Base-by-base conservation (phyloP, 306 rosid species). In the Luffa aegyptiaca region DNA sequence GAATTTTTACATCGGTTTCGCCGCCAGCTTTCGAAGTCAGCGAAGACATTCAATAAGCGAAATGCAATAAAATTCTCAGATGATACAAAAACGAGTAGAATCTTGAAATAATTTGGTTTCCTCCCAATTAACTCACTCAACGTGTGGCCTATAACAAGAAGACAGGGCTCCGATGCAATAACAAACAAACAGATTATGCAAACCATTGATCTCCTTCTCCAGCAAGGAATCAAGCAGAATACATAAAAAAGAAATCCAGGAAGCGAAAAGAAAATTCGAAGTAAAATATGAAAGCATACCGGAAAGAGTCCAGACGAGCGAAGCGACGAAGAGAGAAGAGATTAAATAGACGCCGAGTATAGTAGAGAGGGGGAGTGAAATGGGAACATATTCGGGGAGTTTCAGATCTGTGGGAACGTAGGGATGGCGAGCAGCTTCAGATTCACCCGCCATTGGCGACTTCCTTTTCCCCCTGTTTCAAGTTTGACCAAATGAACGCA, bases 321-420 rank as follows among this genome's bases (percentile, higher is more conserved):
- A 77, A 79, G 82, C 61, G 80, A 89, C 53, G 49, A 93, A 56
- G 52, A 92, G 9, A 21, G 97, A 80, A 65, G 83, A 46, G 75
- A 81, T 2, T 58, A 78, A 84, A 57, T 68, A 90, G 85, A 81
- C 79, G 20, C 78, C 75, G 69, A 92, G 36, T 80, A 93, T 90
- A 55, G 88, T 79, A 58, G 90, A 80, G 77, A 82, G 84, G 20
- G 97, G 81, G 81, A 93, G 97, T 11, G 52, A 80, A 44, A 80
- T 41, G 0, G 97, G 97, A 37, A 89, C 88, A 58, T 81, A 95
- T 33, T 81, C 97, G 0, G 91, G 93, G 1, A 93, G 88, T 46
- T 83, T 79, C 75, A 95, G 77, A 73, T 91, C 92, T 2, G 41
- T 79, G 3, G 99, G 97, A 3, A 82, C 70, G 49, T 95, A 95